Base-by-base conservation (phyloP, 108 stramenopile genomes). In the Pseudonitzschia delicatissima region DNA sequence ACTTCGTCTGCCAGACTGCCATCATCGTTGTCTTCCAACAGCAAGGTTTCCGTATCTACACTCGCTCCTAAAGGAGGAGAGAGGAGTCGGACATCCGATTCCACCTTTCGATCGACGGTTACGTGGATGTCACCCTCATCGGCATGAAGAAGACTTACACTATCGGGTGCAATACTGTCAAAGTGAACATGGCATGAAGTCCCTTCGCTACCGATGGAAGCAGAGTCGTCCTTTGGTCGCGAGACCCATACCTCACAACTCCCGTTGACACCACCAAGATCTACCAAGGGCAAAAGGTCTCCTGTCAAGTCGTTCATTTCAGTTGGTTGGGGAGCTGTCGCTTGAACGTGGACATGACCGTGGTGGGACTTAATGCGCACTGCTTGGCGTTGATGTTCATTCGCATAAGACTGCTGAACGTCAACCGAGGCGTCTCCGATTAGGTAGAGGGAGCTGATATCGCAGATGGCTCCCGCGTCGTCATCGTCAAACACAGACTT, bases 181-280 rank as follows among this genome's bases (percentile, higher is more conserved):
- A 92, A 78, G 64, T 95, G 94, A 8, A 92, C 77, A 8, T 77
- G 72, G 66, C 82, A 63, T 62, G 72, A 39, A 5, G 40, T 45
- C 57, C 69, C 48, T 31, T 70, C 62, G 36, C 64, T 57, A 29
- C 42, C 44, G 13, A 3, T 49, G 27, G 35, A 1, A 2, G 29
- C 29, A 15, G 45, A 29, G 31, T 33, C 31, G 1, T 8, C 31
- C 7, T n/a, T 15, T 12, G 53, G 31, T 26, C 64, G 18, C 4
- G 48, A 11, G 37, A 80, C 48, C 6, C 18, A 53, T 18, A 91
- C 82, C 68, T 94, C 90, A 60, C 85, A 91, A 59, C 85, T 87
- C 40, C 90, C 93, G 71, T 94, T 94, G 36, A 91, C 88, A n/a
- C 93, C 90, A 52, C 88, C 87, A 20, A 94, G 68, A 58, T 94